Percentiles rank a stretch among this genome's conserved stretches.
These are phyloP conservation scores for Gnaphalium uliginosum DNA, from an alignment of 129 eudicot genomes.

Conservation along the genomic window DNA sequence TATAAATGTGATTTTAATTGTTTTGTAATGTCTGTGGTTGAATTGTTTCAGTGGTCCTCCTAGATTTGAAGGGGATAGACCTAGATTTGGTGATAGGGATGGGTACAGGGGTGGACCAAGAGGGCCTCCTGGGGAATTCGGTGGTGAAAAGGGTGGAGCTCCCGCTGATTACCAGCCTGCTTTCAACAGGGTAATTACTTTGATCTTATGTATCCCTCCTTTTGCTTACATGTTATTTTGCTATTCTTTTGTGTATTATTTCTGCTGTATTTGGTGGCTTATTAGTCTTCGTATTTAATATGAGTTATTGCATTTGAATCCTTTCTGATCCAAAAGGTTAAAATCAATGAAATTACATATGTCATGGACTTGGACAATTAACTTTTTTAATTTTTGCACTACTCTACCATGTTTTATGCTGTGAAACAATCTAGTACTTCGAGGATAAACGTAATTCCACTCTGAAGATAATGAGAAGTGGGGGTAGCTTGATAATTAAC, in stretches of 20 bases:
- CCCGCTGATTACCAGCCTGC: constrained; percentile 96
- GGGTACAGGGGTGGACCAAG: constrained; percentile 91
- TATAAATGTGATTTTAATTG: background rate
- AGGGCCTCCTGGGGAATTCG: constrained; percentile 87
- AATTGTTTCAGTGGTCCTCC: constrained; percentile 74
- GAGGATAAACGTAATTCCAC: background rate
- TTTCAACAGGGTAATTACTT: constrained; percentile 64
- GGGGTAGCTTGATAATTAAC: no score
- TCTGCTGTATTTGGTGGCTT: background rate
- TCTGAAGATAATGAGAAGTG: background rate
- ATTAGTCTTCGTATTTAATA: background rate
- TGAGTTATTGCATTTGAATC: no score
- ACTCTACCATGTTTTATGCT: background rate
- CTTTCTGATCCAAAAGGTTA: background rate
- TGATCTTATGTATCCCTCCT: background rate
- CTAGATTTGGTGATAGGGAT: constrained; percentile 87
- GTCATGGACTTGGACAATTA: background rate
- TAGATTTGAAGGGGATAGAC: constrained; percentile 79
- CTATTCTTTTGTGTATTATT: background rate
- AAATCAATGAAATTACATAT: background rate
- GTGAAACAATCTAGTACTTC: background rate
- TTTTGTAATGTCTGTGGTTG: background rate
- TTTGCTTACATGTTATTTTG: background rate
- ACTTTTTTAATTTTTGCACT: no score
- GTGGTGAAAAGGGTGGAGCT: constrained; percentile 95